Conservation (phyloP, 2,329 filamentous ascomycete genomes). For the Botrytis elliptica region DNA sequence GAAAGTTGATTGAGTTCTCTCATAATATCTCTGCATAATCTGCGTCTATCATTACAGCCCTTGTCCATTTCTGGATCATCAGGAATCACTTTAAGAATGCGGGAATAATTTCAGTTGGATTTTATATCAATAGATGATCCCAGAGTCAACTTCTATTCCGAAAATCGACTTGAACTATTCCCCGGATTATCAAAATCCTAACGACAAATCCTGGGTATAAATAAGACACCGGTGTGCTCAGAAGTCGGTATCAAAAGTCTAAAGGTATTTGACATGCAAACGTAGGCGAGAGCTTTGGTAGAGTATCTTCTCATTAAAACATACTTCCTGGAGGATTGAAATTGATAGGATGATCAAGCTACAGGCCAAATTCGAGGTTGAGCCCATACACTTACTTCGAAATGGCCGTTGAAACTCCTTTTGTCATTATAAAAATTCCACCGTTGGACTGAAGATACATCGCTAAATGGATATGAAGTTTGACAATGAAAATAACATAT, state of each 20-base stretch:
- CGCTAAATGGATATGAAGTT: background rate
- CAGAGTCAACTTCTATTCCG: background rate
- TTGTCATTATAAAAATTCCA: background rate
- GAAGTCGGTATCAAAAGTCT: too few species aligned
- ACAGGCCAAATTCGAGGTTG: rapidly evolving
- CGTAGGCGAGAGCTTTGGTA: background rate
- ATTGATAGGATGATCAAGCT: background rate
- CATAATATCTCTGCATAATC: rapidly evolving
- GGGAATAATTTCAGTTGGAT: background rate
- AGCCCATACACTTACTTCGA: background rate
- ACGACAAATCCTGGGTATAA: background rate
- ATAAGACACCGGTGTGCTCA: background rate
- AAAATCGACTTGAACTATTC: too few species aligned
- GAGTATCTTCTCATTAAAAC: too few species aligned
- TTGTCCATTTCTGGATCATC: background rate
- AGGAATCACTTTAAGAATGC: background rate
- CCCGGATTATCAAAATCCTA: too few species aligned
- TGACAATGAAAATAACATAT: background rate
- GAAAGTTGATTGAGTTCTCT: background rate
- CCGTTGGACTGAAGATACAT: background rate
- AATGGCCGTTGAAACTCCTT: too few species aligned
- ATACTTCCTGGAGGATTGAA: background rate
- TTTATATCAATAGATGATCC: background rate
- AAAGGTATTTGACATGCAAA: too few species aligned
- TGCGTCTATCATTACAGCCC: background rate